Evolutionary conservation across 805 yeast genomes (phyloP).

Genomic region (Ascoidea rubescens): DNA sequence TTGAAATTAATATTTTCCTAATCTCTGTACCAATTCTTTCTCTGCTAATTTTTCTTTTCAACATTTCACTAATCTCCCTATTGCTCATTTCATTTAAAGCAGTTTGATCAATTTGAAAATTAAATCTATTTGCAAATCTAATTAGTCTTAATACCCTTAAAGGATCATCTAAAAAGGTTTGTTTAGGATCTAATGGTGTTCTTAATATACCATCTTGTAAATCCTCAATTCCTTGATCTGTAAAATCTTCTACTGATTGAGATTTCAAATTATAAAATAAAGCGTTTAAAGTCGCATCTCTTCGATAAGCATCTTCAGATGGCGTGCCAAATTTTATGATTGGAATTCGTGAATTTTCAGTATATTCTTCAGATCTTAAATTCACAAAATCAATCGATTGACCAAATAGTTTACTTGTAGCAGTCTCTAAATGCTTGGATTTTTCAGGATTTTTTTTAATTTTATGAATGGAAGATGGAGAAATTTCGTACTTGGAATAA

Average conservation of each 20-base stretch:
- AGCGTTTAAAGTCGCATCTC: conserved; percentile 95
- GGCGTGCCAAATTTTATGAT: conserved; percentile 76
- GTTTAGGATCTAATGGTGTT: conserved; percentile 76
- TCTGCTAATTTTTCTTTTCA: conserved; percentile 65
- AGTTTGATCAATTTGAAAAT: conserved; percentile 54
- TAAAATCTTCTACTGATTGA: conserved; percentile 68
- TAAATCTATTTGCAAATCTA: conserved; percentile 72
- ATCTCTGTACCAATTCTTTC: conserved; percentile 86
- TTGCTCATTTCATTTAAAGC: conserved; percentile 47
- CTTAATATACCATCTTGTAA: conserved; percentile 55
- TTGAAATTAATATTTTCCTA: conserved; percentile 57
- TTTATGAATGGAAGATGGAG: conserved; percentile 44
- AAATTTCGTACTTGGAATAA: conserved; percentile 19
- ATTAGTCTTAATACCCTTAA: conserved; percentile 74
- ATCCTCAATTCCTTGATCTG: conserved; percentile 64
- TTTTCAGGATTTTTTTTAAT: conserved; percentile 91
- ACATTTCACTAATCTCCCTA: conserved; percentile 36
- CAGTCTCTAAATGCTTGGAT: conserved; percentile 92
- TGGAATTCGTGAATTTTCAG: conserved; percentile 76
- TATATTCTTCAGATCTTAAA: conserved; percentile 74
- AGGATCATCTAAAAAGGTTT: conserved; percentile 91
- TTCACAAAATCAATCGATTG: conserved; percentile 91
- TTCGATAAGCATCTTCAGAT: conserved; percentile 74
- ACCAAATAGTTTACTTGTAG: conserved; percentile 76
- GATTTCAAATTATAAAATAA: conserved; percentile 72